These are phyloP conservation scores for Scheffersomyces lignicola DNA, from an alignment of 1,139 yeast species.

Conservation along the genomic window DNA sequence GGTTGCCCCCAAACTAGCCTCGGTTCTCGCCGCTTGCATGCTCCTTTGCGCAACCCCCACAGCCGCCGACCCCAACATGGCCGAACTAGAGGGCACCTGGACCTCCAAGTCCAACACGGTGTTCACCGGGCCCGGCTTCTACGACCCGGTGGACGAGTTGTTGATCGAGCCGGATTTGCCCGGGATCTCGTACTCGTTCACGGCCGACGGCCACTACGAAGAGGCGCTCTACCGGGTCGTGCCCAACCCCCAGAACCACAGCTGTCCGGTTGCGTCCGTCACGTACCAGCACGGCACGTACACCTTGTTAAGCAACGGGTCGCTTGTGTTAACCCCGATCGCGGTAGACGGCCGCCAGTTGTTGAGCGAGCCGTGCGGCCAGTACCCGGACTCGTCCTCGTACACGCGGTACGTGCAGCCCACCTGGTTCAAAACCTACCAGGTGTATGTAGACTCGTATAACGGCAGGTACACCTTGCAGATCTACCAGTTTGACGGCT, in stretches of 20 bases:
- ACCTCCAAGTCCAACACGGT: slow-evolving; percentile 89
- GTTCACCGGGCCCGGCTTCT: slow-evolving; percentile 95
- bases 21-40: background rate
- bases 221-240: slow-evolving; percentile 82
- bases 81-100: slow-evolving; percentile 85
- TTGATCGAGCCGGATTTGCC: slow-evolving; percentile 94
- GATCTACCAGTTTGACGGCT: slow-evolving; percentile 79
- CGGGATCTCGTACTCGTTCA: slow-evolving; percentile 89
- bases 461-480: slow-evolving; percentile 80
- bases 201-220: slow-evolving; percentile 87
- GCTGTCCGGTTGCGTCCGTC: slow-evolving; percentile 79
- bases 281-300: slow-evolving; percentile 90
- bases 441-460: slow-evolving; percentile 68
- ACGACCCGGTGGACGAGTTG: slow-evolving; percentile 92
- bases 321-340: slow-evolving; percentile 69
- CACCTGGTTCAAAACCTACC: slow-evolving; percentile 59
- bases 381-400: slow-evolving; percentile 41
- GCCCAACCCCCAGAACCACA: slow-evolving; percentile 70
- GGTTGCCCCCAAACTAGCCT: background rate
- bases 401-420: slow-evolving; percentile 74
- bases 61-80: slow-evolving; percentile 27
- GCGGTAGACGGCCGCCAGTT: slow-evolving; percentile 92
- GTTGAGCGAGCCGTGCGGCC: slow-evolving; percentile 78
- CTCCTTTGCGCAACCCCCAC: slow-evolving; percentile 9
- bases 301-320: slow-evolving; percentile 61